Conservation (phyloP, 768 basidiomycete genomes). For the Suillus sp. region DNA sequence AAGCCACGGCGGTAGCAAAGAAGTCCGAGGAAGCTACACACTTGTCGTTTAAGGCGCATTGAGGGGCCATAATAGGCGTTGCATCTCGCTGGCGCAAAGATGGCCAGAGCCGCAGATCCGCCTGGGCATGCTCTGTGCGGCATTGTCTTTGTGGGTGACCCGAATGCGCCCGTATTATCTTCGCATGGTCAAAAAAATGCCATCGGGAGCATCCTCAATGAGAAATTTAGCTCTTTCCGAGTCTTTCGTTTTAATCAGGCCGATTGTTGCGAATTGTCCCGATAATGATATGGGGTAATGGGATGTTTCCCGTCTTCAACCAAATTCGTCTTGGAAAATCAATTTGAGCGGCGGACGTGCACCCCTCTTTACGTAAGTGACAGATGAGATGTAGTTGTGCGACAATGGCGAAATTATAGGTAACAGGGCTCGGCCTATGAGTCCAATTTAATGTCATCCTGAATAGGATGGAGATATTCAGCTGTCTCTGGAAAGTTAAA, state of each 20-base stretch:
- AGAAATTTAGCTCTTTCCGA: constrained; percentile 7
- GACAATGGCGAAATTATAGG: neutral
- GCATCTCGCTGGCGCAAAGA: constrained; percentile 2
- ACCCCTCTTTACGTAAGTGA: neutral
- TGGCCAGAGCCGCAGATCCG: neutral
- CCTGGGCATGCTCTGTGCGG: neutral
- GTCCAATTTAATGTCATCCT: constrained; percentile 6
- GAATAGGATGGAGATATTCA: constrained; percentile 25
- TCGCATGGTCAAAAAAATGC: constrained; percentile 4
- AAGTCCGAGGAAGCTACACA: constrained; percentile 38
- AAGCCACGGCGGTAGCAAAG: constrained; percentile 36
- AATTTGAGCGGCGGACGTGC: neutral
- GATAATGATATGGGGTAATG: neutral
- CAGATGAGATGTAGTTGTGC: neutral
- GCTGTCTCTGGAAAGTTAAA: constrained; percentile 68
- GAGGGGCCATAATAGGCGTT: neutral
- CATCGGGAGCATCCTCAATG: neutral
- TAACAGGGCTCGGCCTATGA: neutral
- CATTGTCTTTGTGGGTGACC: neutral
- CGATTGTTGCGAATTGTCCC: neutral
- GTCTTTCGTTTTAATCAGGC: neutral
- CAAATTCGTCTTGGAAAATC: neutral
- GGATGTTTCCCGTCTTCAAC: neutral
- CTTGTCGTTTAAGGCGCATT: neutral
- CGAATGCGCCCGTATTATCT: constrained; percentile 1